These are phyloP conservation scores for Trametes gibbosa DNA, from an alignment of 768 basidiomycete genomes.

Conservation along the genomic window DNA sequence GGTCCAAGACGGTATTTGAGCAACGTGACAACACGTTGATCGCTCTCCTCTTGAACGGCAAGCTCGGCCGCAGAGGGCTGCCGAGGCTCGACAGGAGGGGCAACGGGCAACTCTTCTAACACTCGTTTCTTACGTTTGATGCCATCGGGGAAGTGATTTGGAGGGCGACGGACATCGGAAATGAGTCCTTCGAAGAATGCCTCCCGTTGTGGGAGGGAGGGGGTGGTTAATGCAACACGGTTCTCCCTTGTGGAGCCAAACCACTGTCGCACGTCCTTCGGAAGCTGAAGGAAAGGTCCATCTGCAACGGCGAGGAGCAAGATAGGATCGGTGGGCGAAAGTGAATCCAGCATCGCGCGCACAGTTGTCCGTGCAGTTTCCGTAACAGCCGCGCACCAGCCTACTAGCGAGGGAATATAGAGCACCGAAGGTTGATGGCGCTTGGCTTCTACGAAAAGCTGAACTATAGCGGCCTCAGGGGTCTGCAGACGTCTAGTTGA, in stretches of 20 bases:
- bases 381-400: conserved; percentile 83
- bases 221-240: conserved; percentile 59
- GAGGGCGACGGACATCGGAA: conserved; percentile 67
- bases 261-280: conserved; percentile 84
- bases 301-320: conserved; percentile 89
- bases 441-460: conserved; percentile 95
- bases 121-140: conserved; percentile 79
- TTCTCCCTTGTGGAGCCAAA: conserved; percentile 80
- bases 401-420: conserved; percentile 85
- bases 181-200: conserved; percentile 78
- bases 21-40: conserved; percentile 72
- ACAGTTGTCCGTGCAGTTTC: conserved; percentile 85
- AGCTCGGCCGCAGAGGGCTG: conserved; percentile 80
- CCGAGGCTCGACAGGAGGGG: conserved; percentile 86
- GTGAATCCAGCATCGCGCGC: conserved; percentile 86
- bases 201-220: conserved; percentile 53
- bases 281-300: conserved; percentile 64
- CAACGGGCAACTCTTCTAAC: conserved; percentile 81
- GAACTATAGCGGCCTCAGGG: conserved; percentile 88
- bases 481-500: conserved; percentile 48
- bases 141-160: conserved; percentile 88
- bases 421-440: conserved; percentile 94
- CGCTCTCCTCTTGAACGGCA: conserved; percentile 77
- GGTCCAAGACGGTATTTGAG: conserved; percentile 91
- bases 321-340: conserved; percentile 91